These are phyloP conservation scores for Friedmanniomyces endolithicus DNA, from an alignment of 495 filamentous ascomycete species.

Conservation along the genomic window DNA sequence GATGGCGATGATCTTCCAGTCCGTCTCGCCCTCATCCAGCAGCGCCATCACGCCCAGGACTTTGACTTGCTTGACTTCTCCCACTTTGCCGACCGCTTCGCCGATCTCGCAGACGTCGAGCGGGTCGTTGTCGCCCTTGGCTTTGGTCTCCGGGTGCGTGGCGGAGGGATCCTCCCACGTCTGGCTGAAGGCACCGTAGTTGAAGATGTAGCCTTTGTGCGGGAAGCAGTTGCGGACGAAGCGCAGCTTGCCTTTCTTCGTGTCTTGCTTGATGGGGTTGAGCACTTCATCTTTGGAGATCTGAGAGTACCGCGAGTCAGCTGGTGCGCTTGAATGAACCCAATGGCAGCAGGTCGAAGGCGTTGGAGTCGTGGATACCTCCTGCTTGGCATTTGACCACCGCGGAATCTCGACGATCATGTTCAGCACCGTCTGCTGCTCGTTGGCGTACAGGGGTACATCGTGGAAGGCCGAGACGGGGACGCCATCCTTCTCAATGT, in stretches of 20 bases:
- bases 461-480: slow-evolving; percentile 96
- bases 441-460: slow-evolving; percentile 91
- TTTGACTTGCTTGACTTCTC: slow-evolving; percentile 99
- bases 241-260: slow-evolving; percentile 85
- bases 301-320: slow-evolving; percentile 36
- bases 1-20: slow-evolving; percentile 99
- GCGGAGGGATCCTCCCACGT: slow-evolving; percentile 98
- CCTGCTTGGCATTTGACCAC: slow-evolving; percentile 99
- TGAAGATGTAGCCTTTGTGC: slow-evolving; percentile 99
- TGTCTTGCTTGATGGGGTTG: slow-evolving; percentile 91
- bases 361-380: slow-evolving; percentile 47
- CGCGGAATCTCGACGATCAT: slow-evolving; percentile 99
- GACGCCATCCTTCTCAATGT: slow-evolving; percentile 92
- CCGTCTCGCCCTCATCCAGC: slow-evolving; percentile 98
- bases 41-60: slow-evolving; percentile 98
- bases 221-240: slow-evolving; percentile 99
- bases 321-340: slow-evolving; percentile 1
- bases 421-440: slow-evolving; percentile 86
- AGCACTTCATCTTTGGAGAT: slow-evolving; percentile 95
- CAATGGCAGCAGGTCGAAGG: slow-evolving; percentile 2
- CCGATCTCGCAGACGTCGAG: slow-evolving; percentile 99
- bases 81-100: slow-evolving; percentile 86
- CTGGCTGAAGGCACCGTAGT: slow-evolving; percentile 99
- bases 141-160: slow-evolving; percentile 96
- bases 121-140: slow-evolving; percentile 98